Conservation (phyloP, 2,329 filamentous ascomycete genomes). For the Camptophora hylomeconis region DNA sequence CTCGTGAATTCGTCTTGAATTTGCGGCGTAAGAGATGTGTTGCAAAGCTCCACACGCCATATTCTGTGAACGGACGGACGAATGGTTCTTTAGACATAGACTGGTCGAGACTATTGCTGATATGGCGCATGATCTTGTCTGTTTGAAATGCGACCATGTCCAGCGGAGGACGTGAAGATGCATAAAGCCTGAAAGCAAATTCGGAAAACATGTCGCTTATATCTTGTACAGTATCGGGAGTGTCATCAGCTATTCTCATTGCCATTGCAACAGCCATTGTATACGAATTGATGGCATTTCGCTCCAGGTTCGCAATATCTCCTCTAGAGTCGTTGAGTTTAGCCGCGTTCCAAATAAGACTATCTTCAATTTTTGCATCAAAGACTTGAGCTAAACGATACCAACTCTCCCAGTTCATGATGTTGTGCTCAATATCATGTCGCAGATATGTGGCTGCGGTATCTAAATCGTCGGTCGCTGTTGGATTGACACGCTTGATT, state of each 20-base stretch:
- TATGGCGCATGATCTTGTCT: slow-evolving; percentile 48
- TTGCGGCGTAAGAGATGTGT: slow-evolving; percentile 48
- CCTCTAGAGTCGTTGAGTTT: slow-evolving; percentile 75
- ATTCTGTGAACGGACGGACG: slow-evolving; percentile 39
- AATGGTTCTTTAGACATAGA: slow-evolving; percentile 47
- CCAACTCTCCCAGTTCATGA: slow-evolving; percentile 80
- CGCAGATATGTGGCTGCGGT: slow-evolving; percentile 68
- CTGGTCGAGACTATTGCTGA: slow-evolving; percentile 38
- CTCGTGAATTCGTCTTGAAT: slow-evolving; percentile 43
- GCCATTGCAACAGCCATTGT: slow-evolving; percentile 54
- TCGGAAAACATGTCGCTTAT: slow-evolving; percentile 55
- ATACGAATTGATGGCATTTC: slow-evolving; percentile 72
- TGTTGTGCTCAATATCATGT: slow-evolving; percentile 70
- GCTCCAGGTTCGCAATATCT: slow-evolving; percentile 63
- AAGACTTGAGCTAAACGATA: slow-evolving; percentile 77
- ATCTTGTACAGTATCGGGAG: slow-evolving; percentile 39
- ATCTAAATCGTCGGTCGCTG: slow-evolving; percentile 71
- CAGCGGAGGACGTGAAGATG: slow-evolving; percentile 55
- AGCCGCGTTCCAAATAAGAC: slow-evolving; percentile 76
- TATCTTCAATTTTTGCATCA: slow-evolving; percentile 77
- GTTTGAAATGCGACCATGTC: slow-evolving; percentile 53
- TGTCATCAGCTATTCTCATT: slow-evolving; percentile 41
- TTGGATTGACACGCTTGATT: slow-evolving; percentile 64
- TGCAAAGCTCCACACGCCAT: slow-evolving; percentile 53
- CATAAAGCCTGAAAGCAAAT: slow-evolving; percentile 56